These are phyloP conservation scores for Juglanconis oblonga DNA, from an alignment of 2,329 filamentous ascomycete species.

Conservation along the genomic window DNA sequence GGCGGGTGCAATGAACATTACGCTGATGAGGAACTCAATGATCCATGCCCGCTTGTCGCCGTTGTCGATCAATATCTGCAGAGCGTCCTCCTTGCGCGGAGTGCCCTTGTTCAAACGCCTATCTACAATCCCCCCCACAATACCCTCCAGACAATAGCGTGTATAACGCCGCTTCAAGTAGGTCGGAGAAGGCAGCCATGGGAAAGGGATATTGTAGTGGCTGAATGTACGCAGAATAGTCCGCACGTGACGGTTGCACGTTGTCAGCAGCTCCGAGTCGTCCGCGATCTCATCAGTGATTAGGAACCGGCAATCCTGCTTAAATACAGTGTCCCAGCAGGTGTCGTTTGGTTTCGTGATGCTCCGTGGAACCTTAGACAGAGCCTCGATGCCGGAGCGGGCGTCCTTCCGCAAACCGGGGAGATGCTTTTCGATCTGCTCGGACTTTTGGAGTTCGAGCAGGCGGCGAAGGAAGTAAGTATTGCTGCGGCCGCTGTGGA, in stretches of 20 bases:
- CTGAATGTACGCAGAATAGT: not conserved
- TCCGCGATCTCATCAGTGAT: not conserved
- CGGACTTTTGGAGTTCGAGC: constrained; percentile 4
- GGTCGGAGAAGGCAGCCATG: not conserved
- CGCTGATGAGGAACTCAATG: not conserved
- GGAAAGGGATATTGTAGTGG: not conserved
- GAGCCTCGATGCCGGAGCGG: not conserved
- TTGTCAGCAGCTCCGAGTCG: not conserved
- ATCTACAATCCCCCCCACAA: not conserved
- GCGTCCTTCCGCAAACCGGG: not conserved
- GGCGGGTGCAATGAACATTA: not conserved
- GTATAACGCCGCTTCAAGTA: not conserved
- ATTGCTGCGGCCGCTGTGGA: too few species aligned
- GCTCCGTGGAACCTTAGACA: not conserved
- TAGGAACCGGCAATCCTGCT: not conserved
- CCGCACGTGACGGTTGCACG: not conserved
- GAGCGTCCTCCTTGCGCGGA: not conserved
- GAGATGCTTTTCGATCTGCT: constrained; percentile 5
- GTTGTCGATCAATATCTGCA: not conserved
- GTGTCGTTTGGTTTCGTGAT: not conserved
- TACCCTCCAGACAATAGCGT: not conserved
- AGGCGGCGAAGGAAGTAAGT: constrained; percentile 12
- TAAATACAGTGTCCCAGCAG: not conserved
- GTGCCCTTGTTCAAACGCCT: not conserved
- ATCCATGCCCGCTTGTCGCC: not conserved